Evolutionary conservation across 495 filamentous ascomycete genomes (phyloP).

Genomic region (Talaromyces trachyspermus): DNA sequence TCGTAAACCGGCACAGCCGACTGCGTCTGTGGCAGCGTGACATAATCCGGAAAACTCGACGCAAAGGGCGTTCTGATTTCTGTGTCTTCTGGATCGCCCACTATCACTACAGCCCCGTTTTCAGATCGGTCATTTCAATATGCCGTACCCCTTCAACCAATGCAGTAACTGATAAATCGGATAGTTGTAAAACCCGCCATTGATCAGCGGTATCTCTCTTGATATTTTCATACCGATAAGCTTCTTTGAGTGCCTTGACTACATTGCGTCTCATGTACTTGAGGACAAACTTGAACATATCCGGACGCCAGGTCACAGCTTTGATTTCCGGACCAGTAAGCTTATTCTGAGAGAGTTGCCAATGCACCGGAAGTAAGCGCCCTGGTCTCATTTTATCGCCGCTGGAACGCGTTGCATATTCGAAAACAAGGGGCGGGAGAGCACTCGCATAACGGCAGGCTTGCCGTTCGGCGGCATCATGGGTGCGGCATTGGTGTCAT

Average conservation of each 20-base stretch:
- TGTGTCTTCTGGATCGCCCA: conserved; percentile 13
- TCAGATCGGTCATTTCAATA: conserved; percentile 22
- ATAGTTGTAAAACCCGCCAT: conserved; percentile 25
- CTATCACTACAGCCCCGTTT: conserved; percentile 22
- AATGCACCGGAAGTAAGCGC: conserved; percentile 27
- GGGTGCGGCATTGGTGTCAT: not conserved
- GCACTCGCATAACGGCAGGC: conserved; percentile 22
- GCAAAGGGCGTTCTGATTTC: not conserved
- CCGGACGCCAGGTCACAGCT: conserved; percentile 50
- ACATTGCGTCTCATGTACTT: conserved; percentile 42
- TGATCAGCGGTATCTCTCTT: conserved; percentile 21
- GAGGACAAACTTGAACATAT: conserved; percentile 60
- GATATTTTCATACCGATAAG: conserved; percentile 12
- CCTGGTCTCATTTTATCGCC: conserved; percentile 15
- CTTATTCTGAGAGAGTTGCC: conserved; percentile 26
- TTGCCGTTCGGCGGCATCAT: not conserved
- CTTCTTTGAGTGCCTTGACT: conserved; percentile 29
- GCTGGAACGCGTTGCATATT: conserved; percentile 5
- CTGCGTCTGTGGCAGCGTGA: conserved; percentile 22
- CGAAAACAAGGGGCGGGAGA: conserved; percentile 22
- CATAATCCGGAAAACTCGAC: conserved; percentile 16
- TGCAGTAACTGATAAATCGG: conserved; percentile 18
- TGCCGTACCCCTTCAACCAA: conserved; percentile 19
- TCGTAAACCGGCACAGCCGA: conserved; percentile 40
- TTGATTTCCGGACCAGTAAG: conserved; percentile 14